Conservation (phyloP, 75 land plant genomes). For the Cryptomeria japonica region DNA sequence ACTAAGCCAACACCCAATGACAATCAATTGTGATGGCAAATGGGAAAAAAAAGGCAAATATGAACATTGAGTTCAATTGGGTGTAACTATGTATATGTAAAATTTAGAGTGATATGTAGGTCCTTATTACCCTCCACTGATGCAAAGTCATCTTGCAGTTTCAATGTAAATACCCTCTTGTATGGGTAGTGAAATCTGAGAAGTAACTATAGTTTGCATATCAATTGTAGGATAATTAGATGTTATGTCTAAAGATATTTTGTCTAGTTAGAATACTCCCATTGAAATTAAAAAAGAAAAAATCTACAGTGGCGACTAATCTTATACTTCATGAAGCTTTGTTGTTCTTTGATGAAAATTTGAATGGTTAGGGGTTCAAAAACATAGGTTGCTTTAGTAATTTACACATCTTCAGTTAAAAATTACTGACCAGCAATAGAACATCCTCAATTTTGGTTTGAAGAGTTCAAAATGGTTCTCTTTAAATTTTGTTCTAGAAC, state of each 20-base stretch:
- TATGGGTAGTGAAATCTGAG: neutral
- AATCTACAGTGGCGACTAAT: neutral
- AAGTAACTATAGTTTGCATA: neutral
- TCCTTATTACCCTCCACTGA: neutral
- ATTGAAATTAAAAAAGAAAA: neutral
- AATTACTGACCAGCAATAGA: neutral
- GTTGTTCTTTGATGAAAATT: neutral
- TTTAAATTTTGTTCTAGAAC: neutral
- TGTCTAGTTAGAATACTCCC: neutral
- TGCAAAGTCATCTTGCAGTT: neutral
- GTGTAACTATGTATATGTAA: neutral
- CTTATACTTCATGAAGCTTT: neutral
- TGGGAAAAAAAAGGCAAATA: no score
- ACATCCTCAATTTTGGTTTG: neutral
- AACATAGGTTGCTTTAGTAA: neutral
- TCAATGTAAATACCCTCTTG: neutral
- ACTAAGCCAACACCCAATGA: no score
- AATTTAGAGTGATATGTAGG: neutral
- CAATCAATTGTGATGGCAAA: no score
- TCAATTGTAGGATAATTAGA: neutral
- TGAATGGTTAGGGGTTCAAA: neutral
- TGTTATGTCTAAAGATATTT: neutral
- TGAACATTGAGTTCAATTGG: no score
- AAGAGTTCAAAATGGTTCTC: neutral
- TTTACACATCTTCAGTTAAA: neutral